Conservation (phyloP, 352 stramenopile genomes). For the Phytophthora cactorum region DNA sequence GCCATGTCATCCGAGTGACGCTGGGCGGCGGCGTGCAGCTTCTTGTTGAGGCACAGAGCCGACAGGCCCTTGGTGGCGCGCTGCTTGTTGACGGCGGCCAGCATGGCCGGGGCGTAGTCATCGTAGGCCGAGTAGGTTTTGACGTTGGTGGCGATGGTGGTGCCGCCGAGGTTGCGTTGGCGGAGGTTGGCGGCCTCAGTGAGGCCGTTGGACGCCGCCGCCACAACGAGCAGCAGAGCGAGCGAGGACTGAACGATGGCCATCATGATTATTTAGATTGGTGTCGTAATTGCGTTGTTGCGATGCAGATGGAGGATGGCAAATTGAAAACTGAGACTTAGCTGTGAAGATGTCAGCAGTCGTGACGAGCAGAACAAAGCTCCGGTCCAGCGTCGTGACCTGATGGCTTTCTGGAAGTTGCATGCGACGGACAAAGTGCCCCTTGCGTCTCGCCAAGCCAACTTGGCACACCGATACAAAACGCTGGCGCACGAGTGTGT, state of each 20-base stretch:
- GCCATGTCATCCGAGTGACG: too few relatives aligned
- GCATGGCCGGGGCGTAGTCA: too few relatives aligned
- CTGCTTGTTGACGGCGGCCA: too few relatives aligned
- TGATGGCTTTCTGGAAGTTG: conserved; percentile 13
- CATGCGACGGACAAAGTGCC: conserved; percentile 17
- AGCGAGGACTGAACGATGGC: conserved; percentile 27
- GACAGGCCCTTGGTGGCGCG: too few relatives aligned
- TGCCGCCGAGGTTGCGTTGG: too few relatives aligned
- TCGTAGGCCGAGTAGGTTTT: too few relatives aligned
- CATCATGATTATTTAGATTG: conserved; percentile 15
- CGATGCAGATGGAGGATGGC: conserved; percentile 8
- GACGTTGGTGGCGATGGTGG: too few relatives aligned
- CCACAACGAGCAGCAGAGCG: too few relatives aligned
- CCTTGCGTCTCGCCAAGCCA: conserved; percentile 7
- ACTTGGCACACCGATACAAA: conserved; percentile 14
- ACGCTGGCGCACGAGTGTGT: conserved; percentile 15
- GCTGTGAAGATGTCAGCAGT: conserved; percentile 3
- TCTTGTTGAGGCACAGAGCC: too few relatives aligned
- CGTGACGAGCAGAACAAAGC: conserved; percentile 1
- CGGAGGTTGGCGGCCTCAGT: too few relatives aligned
- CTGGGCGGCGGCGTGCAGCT: too few relatives aligned
- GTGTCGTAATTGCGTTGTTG: conserved; percentile 1
- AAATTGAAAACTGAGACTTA: conserved; percentile 19
- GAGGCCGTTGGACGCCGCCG: too few relatives aligned
- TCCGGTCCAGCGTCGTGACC: conserved; percentile 15